Percentiles rank a stretch among this genome's conserved stretches.
Evolutionary conservation across 202 grass and related monocot genomes (phyloP).

Genomic region (Carex arenaria): DNA sequence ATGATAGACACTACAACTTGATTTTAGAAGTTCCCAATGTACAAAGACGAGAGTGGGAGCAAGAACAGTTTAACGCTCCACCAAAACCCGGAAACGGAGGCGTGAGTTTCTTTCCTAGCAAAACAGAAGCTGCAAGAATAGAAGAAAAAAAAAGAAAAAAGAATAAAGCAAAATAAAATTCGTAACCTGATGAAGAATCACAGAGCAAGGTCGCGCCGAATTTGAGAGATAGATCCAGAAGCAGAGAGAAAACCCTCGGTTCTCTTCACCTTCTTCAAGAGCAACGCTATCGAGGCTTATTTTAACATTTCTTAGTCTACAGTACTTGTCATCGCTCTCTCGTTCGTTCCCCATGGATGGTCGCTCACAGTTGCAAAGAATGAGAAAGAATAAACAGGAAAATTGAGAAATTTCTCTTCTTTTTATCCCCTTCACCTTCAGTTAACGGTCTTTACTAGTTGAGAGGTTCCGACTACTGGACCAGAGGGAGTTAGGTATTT

Average conservation of each 20-base stretch:
- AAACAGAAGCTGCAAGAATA: background rate
- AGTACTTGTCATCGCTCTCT: constrained; percentile 39
- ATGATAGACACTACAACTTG: background rate
- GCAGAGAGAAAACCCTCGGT: constrained; percentile 45
- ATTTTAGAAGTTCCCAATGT: background rate
- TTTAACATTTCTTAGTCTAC: constrained; percentile 37
- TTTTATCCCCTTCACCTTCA: background rate
- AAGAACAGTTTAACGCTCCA: background rate
- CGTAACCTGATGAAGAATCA: constrained; percentile 77
- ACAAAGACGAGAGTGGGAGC: background rate
- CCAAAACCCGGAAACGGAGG: background rate
- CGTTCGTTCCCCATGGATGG: constrained; percentile 52
- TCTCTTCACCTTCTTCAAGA: constrained; percentile 19
- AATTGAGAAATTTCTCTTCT: constrained; percentile 8
- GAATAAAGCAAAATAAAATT: background rate
- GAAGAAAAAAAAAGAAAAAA: background rate
- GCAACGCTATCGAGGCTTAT: constrained; percentile 32
- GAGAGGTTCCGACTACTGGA: constrained; percentile 14
- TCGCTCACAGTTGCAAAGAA: constrained; percentile 10
- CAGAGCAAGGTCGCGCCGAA: constrained; percentile 54
- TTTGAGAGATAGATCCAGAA: constrained; percentile 85
- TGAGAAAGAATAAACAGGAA: constrained; percentile 22
- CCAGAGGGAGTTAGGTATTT: constrained; percentile 30
- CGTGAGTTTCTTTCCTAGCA: background rate
- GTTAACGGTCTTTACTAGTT: constrained; percentile 36